Evolutionary conservation across 192 early-diverging fungal species (phyloP).

Genomic region (Gigaspora rosea): DNA sequence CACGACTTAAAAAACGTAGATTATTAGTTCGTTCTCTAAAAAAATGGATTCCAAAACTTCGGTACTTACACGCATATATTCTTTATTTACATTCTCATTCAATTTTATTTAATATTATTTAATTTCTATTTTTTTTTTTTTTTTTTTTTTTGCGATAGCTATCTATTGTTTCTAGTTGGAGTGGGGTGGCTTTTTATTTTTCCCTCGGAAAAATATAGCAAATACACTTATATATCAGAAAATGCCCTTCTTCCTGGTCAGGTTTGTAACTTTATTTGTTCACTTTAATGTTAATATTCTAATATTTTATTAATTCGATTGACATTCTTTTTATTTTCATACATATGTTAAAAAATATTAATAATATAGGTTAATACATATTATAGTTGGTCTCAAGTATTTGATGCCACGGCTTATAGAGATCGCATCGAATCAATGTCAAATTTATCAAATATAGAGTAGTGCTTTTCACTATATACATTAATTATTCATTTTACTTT

Average conservation of each 20-base stretch:
- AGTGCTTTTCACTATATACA: constrained; percentile 28
- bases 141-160: neutral
- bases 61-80: constrained; percentile 19
- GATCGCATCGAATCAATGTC: constrained; percentile 41
- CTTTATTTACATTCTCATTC: neutral
- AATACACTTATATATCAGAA: constrained; percentile 72
- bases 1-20: constrained; percentile 11
- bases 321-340: neutral
- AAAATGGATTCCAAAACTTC: constrained; percentile 21
- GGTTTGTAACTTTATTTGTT: constrained; percentile 40
- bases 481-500: constrained; percentile 32
- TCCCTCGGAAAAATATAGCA: constrained; percentile 63
- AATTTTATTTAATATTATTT: neutral
- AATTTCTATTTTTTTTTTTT: neutral
- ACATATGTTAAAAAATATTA: neutral
- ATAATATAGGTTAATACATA: constrained; percentile 53
- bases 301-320: neutral
- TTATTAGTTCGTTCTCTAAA: constrained; percentile 5
- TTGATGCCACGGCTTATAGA: constrained; percentile 48
- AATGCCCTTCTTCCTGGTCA: constrained; percentile 76
- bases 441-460: constrained; percentile 26
- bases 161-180: constrained; percentile 55
- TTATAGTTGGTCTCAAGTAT: constrained; percentile 47
- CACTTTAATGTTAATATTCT: neutral
- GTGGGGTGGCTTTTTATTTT: constrained; percentile 66